phyloP scores from a whole-genome alignment of 371 early-diverging fungal species.

The Synchytrium microbalum region DNA sequence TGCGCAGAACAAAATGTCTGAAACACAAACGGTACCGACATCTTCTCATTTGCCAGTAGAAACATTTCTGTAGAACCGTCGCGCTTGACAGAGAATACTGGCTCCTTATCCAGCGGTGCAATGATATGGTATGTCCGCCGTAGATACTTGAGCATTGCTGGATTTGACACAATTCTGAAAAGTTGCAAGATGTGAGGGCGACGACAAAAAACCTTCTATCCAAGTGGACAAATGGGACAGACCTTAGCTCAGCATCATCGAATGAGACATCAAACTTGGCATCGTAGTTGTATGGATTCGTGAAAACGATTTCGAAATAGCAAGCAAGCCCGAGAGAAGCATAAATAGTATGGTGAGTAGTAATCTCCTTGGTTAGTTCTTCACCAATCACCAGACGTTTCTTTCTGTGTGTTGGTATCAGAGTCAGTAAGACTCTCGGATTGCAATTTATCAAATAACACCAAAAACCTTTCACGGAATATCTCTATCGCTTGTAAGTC shows the following conservation, averaged over 20 bases:
- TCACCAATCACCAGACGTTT: slow-evolving; percentile 17
- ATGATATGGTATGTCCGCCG: slow-evolving; percentile 20
- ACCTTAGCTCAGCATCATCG: slow-evolving; percentile 33
- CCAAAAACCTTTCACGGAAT: slow-evolving; percentile 28
- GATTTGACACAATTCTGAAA: slow-evolving; percentile 22
- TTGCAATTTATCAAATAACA: background rate
- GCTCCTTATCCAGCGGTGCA: slow-evolving; percentile 21
- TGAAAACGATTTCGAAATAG: slow-evolving; percentile 34
- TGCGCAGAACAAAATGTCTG: slow-evolving; percentile 29
- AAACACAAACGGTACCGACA: slow-evolving; percentile 37
- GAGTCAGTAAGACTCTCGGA: slow-evolving; percentile 1
- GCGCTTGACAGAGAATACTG: slow-evolving; percentile 11
- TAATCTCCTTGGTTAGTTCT: slow-evolving; percentile 22
- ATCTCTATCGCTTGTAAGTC: slow-evolving; percentile 35
- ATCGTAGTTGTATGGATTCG: slow-evolving; percentile 40
- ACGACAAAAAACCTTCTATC: background rate
- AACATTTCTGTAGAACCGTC: slow-evolving; percentile 26
- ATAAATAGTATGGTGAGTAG: slow-evolving; percentile 24
- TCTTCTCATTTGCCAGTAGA: slow-evolving; percentile 28
- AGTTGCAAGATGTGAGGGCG: background rate
- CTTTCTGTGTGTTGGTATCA: slow-evolving; percentile 4
- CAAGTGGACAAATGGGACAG: background rate
- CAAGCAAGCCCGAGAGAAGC: slow-evolving; percentile 34
- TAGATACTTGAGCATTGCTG: slow-evolving; percentile 30
- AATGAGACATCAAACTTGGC: slow-evolving; percentile 32